phyloP scores from a whole-genome alignment of 176 grass and related monocot species.

The Zea luxurians region DNA sequence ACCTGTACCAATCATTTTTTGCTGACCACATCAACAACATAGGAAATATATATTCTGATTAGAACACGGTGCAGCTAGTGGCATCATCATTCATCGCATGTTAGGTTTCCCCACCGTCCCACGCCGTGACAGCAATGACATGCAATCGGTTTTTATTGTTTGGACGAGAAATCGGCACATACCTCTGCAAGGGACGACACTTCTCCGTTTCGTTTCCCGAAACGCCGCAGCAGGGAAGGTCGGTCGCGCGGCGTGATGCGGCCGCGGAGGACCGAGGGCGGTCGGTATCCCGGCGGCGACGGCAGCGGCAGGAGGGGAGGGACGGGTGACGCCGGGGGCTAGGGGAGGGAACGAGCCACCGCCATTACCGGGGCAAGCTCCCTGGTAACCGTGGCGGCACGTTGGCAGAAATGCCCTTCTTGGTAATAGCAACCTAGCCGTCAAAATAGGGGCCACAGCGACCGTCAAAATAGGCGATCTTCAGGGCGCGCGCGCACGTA shows the following conservation, averaged over 20 bases:
- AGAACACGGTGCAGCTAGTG: neutral
- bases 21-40: neutral
- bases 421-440: conserved; percentile 38
- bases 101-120: neutral
- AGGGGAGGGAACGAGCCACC: conserved; percentile 15
- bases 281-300: conserved; percentile 24
- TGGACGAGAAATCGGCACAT: neutral
- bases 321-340: conserved; percentile 30
- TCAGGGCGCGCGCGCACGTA: neutral
- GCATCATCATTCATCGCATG: neutral
- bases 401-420: conserved; percentile 22
- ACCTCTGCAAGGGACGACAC: neutral
- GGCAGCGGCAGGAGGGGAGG: neutral
- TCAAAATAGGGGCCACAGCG: conserved; percentile 8
- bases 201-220: neutral
- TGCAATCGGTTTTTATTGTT: neutral
- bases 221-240: neutral
- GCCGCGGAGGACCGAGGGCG: neutral
- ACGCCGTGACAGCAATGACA: neutral
- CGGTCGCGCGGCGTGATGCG: neutral
- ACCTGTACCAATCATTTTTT: neutral
- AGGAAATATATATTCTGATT: neutral
- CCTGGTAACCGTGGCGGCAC: conserved; percentile 22
- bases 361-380: conserved; percentile 21
- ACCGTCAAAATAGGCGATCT: neutral